Evolutionary conservation across 345 rosid genomes (phyloP).

Genomic region (Lepidium aucheri): DNA sequence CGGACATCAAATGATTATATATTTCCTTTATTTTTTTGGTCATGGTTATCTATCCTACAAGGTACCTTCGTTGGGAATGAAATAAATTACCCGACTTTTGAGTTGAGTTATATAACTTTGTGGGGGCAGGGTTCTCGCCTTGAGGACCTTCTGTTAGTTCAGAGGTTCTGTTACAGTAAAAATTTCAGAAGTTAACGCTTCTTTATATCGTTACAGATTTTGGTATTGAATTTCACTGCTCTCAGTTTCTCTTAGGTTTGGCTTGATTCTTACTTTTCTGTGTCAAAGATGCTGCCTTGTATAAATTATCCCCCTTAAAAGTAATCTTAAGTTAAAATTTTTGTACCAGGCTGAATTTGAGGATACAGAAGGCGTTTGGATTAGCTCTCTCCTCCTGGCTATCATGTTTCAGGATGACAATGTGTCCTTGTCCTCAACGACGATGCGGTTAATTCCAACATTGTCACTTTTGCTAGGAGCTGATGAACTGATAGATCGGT

Average conservation of each 20-base stretch:
- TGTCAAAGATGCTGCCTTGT: constrained; percentile 15
- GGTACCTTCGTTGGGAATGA: background rate
- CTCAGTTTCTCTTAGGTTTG: constrained; percentile 1
- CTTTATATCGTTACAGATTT: constrained; percentile 9
- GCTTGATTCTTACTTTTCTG: background rate
- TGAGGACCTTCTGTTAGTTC: background rate
- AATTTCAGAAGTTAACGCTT: background rate
- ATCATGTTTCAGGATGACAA: constrained; percentile 62
- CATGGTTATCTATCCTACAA: background rate
- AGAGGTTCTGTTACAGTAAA: constrained; percentile 1
- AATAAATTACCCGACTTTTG: constrained; percentile 1
- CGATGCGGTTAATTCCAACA: constrained; percentile 58
- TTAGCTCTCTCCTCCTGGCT: constrained; percentile 66
- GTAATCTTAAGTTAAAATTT: background rate
- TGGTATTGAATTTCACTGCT: constrained; percentile 1
- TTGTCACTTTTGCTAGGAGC: constrained; percentile 68
- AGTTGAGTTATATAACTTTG: background rate
- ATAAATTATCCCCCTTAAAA: background rate
- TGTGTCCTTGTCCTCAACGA: constrained; percentile 50
- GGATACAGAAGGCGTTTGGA: constrained; percentile 76
- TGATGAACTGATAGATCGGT: constrained; percentile 65
- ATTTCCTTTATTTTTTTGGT: background rate
- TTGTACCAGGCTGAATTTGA: constrained; percentile 52
- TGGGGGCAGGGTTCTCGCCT: background rate
- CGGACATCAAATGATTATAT: background rate